Conservation (phyloP, 805 yeast genomes). For the Wickerhamomyces sydowiorum region DNA sequence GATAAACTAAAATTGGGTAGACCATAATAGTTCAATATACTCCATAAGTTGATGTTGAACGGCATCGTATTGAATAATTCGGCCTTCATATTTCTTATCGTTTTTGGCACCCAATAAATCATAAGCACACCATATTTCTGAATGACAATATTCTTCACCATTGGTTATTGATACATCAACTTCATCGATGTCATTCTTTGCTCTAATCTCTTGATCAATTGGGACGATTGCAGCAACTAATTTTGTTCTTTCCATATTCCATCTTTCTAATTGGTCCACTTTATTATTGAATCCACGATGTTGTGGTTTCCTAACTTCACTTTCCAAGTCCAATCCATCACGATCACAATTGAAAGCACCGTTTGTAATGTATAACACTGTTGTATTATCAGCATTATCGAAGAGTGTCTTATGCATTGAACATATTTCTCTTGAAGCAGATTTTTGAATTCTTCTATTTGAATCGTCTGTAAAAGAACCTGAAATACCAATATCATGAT, state of each 20-base stretch:
- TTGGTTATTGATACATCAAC: conserved; percentile 6
- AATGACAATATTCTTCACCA: conserved; percentile 9
- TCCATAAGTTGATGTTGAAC: background rate
- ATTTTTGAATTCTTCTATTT: conserved; percentile 8
- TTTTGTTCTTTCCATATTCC: conserved; percentile 4
- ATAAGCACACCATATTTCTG: conserved; percentile 13
- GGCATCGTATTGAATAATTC: conserved; percentile 3
- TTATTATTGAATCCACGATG: conserved; percentile 3
- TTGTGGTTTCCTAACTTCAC: conserved; percentile 6
- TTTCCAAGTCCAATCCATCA: conserved; percentile 1
- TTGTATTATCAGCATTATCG: background rate
- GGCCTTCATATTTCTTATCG: conserved; percentile 7
- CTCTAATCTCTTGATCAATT: conserved; percentile 9
- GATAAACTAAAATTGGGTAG: background rate
- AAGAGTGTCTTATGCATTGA: conserved; percentile 12
- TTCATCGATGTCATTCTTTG: conserved; percentile 9
- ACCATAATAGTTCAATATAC: background rate
- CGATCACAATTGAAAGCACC: conserved; percentile 13
- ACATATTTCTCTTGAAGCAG: conserved; percentile 14
- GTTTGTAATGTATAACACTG: conserved; percentile 9
- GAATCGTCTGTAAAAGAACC: conserved; percentile 11
- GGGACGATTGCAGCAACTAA: conserved; percentile 14
- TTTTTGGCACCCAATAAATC: conserved; percentile 11
- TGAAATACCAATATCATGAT: background rate
- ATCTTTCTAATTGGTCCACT: conserved; percentile 2